Base-by-base conservation (phyloP, 2,329 filamentous ascomycete species). In the Cercospora berteroae region DNA sequence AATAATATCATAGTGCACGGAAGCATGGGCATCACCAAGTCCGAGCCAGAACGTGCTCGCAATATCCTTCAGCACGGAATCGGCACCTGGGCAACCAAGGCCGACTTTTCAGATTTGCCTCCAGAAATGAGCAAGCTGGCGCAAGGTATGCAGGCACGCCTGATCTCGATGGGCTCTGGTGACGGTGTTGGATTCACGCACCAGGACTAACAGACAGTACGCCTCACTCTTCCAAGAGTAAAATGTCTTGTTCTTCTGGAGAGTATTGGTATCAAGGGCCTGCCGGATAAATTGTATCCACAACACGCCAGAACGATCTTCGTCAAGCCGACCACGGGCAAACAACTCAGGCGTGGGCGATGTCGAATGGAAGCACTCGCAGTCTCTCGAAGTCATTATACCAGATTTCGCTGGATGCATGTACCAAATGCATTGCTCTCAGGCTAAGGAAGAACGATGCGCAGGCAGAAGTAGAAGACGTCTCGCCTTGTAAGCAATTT, bases 31-130 rank as follows among this genome's bases (percentile, higher is more conserved):
- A 85, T 89, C 72, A 81, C 81, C 0, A 79, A 77, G 2, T 88
- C 86, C 1, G 85, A 86, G 65, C 77, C 73, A 50, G 79, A 85
- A 67, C 79, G 90, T 66, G 89, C 90, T 61, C 83, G 89, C 70
- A 92, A 92, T 78, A 90, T 93, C 70, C 77, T 93, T 75, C 90
- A 93, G 83, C 90, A 93, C 79, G 90, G 89, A 4, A 83, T 92
- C 23, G 89, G 89, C 4, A 81, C 80, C 52, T 93, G 89, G 88
- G 88, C 90, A 6, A 83, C 82, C 33, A 73, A 80, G 25, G 86
- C 86, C 69, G 84, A 89, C 74, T 87, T 92, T 65, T 79, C 78
- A 36, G 77, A 69, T 13, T 73, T 88, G 67, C 77, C 73, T 6
- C 83, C 63, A 25, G 70, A 71, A 23, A 73, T 81, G 70, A 78